Conservation (phyloP, 164 flowering plant species). For the Magnolia kwangsiensis region DNA sequence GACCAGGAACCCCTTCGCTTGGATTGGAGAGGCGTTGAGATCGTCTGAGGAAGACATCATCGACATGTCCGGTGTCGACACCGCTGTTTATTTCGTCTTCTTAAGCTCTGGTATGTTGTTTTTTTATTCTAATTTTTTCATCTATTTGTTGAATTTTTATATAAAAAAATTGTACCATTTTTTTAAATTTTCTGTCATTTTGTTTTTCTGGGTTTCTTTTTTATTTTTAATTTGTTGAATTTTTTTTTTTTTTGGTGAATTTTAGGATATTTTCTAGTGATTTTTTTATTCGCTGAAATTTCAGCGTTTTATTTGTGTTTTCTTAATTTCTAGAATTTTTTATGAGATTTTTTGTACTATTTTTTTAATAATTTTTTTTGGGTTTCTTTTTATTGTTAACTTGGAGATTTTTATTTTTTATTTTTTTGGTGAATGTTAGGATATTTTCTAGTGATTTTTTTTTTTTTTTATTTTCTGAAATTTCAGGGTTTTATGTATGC, state of each 20-base stretch:
- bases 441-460: background rate
- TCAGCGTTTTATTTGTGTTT: background rate
- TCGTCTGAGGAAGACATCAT: constrained; percentile 69
- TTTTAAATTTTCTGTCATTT: background rate
- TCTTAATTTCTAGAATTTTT: background rate
- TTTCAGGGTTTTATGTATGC: background rate
- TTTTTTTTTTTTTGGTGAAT: background rate
- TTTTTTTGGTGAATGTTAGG: background rate
- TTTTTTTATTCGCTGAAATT: background rate
- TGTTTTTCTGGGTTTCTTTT: background rate
- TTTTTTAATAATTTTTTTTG: too few species aligned
- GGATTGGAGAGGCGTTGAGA: constrained; percentile 65
- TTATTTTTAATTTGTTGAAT: background rate
- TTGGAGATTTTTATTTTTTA: background rate
- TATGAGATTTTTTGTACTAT: background rate
- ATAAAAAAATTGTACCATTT: background rate
- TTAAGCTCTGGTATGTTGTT: constrained; percentile 55
- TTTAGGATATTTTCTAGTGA: background rate
- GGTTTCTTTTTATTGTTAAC: too few species aligned
- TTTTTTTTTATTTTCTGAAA: constrained; percentile 1
- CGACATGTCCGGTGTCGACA: constrained; percentile 70
- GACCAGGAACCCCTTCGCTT: constrained; percentile 66
- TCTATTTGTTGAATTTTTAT: background rate
- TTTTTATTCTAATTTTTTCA: background rate
- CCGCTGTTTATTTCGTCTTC: constrained; percentile 93